These are phyloP conservation scores for Rhynchosporium secalis DNA, from an alignment of 2,329 filamentous ascomycete species.

Conservation along the genomic window DNA sequence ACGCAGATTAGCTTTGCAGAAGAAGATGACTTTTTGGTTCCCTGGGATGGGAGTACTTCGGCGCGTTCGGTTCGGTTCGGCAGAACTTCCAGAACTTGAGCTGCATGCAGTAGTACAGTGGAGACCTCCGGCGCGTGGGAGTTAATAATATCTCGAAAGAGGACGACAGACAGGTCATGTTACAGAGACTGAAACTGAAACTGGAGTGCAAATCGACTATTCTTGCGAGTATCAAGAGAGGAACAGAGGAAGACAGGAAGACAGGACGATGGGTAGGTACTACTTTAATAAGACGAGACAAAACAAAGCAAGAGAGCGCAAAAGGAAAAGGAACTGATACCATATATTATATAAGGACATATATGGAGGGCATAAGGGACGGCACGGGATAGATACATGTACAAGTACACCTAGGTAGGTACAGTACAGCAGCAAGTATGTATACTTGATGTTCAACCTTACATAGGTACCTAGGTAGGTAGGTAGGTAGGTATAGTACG, in stretches of 20 bases:
- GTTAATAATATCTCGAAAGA: no score
- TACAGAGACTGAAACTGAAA: no score
- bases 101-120: no score
- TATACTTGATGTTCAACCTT: neutral
- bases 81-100: no score
- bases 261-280: neutral
- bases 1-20: neutral
- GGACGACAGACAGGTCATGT: no score
- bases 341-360: no score
- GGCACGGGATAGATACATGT: conserved; percentile 2
- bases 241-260: neutral
- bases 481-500: neutral
- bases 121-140: no score
- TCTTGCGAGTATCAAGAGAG: neutral
- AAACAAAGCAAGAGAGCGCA: neutral
- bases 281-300: neutral
- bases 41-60: no score
- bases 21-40: neutral
- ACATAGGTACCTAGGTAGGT: neutral
- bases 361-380: neutral
- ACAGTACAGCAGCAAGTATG: neutral
- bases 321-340: neutral
- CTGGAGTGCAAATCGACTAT: neutral
- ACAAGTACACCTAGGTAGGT: neutral
- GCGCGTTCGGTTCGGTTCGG: no score